Evolutionary conservation across 1,284 basidiomycete species (phyloP), one percentile per base, ranked within the genome.

Genomic region (Ceratobasidium sp.): DNA sequence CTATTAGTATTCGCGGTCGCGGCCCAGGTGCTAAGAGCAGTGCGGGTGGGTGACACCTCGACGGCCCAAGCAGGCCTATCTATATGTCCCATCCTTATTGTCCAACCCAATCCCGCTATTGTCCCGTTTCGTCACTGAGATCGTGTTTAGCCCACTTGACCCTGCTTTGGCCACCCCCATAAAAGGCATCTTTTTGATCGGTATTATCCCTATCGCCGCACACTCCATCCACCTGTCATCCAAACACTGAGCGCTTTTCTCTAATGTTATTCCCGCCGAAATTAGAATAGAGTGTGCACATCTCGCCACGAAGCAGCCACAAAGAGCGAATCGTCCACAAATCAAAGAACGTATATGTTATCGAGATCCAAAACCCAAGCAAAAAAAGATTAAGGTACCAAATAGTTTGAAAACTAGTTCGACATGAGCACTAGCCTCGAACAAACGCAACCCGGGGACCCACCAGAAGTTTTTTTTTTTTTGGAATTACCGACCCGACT

Each of bases 1-100:
- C 46, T 74, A 74, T 74, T 74, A 74, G 71, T 55, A 57, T 18
- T n/a, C 48, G 57, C 20, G 46, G 60, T 41, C 35, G 48, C 41
- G 57, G 71, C 27, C 54, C 59, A 64, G 50, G 71, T 38, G 30
- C 41, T 50, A 35, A 8, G 33, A 41, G 41, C 10, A 27, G 20
- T 12, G 16, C 30, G 48, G 16, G 46, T n/a, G 70, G 59, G 71
- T 62, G 71, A 65, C 20, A 65, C 33, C 23, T 27, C 59, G 71
- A 74, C 48, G 44, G 55, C 35, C 60, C 59, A 62, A 33, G 60
- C 60, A 41, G 20, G 62, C 38, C 38, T 46, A 44, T 64, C 62
- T 64, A 64, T 64, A 64, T 46, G 38, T 41, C 62, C 41, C 62
- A 57, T 57, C 55, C 7, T 30, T 30, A 30, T 30, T 30, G 27